Evolutionary conservation across 2,329 filamentous ascomycete species (phyloP), one percentile per base, ranked within the genome.

Genomic region (Trichoderma gracile): DNA sequence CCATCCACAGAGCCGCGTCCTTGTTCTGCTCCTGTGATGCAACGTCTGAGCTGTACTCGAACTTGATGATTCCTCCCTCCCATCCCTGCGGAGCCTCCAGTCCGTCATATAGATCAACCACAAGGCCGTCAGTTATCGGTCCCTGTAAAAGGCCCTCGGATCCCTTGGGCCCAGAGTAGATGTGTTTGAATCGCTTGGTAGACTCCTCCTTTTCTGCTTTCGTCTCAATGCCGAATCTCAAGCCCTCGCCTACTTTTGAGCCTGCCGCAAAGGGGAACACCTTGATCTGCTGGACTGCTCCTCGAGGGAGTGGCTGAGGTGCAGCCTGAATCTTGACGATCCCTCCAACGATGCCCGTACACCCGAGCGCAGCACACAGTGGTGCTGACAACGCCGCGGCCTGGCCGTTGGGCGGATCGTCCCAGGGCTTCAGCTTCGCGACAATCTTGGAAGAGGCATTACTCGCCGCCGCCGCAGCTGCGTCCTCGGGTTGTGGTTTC

Each of bases 151-250:
- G 75, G 1, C 89, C 87, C 23, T 85, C 84, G 0, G 79, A 73
- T 10, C 75, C 80, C 43, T 81, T 83, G 33, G 80, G 74, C 33
- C 81, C 82, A 21, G 86, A 85, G 69, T 95, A 95, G 3, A 92
- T 84, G 12, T 88, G 84, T 67, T 86, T 86, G 67, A 97, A 87
- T 49, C 86, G 86, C 71, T 89, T 89, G 15, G 86, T 81, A 3
- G 88, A 87, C 69, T 93, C 92, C 72, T 96, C 92, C 59, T 89
- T 88, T 69, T 95, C 91, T 6, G 90, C 85, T 70, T 92, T 91
- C 0, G 92, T 91, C 70, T 97, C 92, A 15, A 93, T 92, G 5
- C 94, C 94, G 73, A 98, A 96, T 70, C 88, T 92, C 23, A 97
- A 81, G 0, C 89, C 89, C 52, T 89, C 83, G 42, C 82, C 84